Conservation (phyloP, 78 protist genomes). For the Dictyostelium citrinum region DNA sequence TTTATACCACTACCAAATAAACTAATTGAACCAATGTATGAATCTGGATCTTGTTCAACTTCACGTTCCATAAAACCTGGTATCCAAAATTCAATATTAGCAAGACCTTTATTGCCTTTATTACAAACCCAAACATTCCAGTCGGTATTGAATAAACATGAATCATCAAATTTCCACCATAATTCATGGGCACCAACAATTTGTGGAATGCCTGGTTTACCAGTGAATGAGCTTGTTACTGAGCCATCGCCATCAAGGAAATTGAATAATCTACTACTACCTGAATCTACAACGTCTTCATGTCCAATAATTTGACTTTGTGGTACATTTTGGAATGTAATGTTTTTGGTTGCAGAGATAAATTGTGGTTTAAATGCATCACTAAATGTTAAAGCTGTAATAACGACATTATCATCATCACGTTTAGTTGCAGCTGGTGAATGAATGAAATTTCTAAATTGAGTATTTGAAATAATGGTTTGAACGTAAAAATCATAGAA, state of each 20-base stretch:
- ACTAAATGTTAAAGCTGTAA: slow-evolving; percentile 68
- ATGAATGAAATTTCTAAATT: slow-evolving; percentile 25
- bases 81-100: slow-evolving; percentile 1
- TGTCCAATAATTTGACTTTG: slow-evolving; percentile 22
- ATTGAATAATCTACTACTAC: slow-evolving; percentile 39
- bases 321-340: slow-evolving; percentile 31
- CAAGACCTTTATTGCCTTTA: not conserved
- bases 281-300: not conserved
- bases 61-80: not conserved
- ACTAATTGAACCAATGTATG: not conserved
- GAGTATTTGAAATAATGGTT: slow-evolving; percentile 47
- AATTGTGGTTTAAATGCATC: slow-evolving; percentile 79
- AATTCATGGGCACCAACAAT: slow-evolving; percentile 20
- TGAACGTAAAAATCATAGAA: slow-evolving; percentile 74
- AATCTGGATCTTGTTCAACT: not conserved
- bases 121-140: slow-evolving; percentile 40
- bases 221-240: not conserved
- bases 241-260: slow-evolving; percentile 57
- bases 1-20: slow-evolving; percentile 27
- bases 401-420: slow-evolving; percentile 26
- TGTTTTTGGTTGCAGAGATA: slow-evolving; percentile 8
- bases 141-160: not conserved
- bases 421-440: not conserved
- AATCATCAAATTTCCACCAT: slow-evolving; percentile 74
- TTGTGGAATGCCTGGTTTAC: not conserved